phyloP scores from a whole-genome alignment of 305 asterid genomes.

The Fraxinus xanthoxyloides region DNA sequence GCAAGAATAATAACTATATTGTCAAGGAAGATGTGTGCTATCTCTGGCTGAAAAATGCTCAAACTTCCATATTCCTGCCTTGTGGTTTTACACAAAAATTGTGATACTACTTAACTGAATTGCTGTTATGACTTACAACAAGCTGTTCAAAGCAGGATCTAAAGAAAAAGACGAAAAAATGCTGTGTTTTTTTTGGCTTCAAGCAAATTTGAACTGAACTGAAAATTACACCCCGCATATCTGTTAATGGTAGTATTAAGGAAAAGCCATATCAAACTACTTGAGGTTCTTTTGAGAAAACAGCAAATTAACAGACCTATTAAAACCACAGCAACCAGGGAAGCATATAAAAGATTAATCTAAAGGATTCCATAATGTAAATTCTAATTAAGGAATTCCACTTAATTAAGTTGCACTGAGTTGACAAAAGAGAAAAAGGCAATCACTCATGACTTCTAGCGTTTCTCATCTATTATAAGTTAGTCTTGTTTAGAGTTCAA shows the following conservation, averaged over 20 bases:
- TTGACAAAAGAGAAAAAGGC: background rate
- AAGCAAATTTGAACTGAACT: background rate
- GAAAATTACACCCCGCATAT: background rate
- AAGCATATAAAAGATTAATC: constrained; percentile 3
- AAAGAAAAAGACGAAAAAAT: background rate
- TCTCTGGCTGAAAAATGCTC: constrained; percentile 4
- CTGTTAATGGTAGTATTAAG: background rate
- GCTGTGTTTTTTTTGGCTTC: background rate
- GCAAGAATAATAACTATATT: background rate
- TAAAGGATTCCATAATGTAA: background rate
- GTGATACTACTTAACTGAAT: background rate
- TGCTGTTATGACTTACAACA: background rate
- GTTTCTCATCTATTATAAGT: background rate
- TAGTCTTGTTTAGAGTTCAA: background rate
- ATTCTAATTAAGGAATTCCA: background rate
- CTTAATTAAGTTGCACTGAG: background rate
- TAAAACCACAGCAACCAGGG: background rate
- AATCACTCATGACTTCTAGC: background rate
- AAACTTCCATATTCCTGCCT: background rate
- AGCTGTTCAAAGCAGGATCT: background rate
- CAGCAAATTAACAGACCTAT: background rate
- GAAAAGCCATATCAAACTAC: background rate
- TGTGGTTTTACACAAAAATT: background rate
- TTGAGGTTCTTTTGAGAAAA: background rate
- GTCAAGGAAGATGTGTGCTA: background rate